phyloP scores from a whole-genome alignment of 2,329 filamentous ascomycete genomes.

The Phialophora verrucosa region DNA sequence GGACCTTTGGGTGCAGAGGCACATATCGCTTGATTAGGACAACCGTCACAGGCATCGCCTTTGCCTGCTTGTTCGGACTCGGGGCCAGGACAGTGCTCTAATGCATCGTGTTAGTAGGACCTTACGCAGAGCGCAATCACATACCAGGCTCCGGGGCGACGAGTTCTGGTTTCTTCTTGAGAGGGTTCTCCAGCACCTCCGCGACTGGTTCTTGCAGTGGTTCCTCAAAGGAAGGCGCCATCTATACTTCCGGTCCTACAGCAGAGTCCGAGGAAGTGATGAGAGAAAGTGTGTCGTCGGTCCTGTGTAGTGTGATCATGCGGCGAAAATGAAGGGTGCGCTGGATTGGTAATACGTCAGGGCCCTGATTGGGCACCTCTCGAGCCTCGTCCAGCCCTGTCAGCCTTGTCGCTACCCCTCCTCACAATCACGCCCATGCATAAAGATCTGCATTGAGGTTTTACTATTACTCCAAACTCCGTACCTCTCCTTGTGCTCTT shows the following conservation, averaged over 20 bases:
- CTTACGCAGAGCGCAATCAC: constrained; percentile 22
- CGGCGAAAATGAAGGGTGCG: background rate
- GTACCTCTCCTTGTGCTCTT: background rate
- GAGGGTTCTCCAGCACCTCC: constrained; percentile 74
- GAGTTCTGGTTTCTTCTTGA: constrained; percentile 79
- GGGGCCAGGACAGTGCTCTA: constrained; percentile 88
- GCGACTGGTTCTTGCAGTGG: constrained; percentile 56
- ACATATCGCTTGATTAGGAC: constrained; percentile 95
- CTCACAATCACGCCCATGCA: background rate
- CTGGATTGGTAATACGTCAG: constrained; percentile 7
- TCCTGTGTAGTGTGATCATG: background rate
- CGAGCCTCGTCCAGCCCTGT: background rate
- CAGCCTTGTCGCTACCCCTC: constrained; percentile 11
- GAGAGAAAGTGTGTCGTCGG: background rate
- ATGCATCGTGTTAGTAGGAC: constrained; percentile 9
- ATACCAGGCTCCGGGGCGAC: constrained; percentile 86
- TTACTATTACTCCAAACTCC: background rate
- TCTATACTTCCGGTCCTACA: constrained; percentile 45
- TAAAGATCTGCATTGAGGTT: background rate
- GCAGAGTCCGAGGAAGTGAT: background rate
- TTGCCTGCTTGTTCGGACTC: constrained; percentile 61
- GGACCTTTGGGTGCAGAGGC: constrained; percentile 92
- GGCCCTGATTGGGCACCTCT: constrained; percentile 4
- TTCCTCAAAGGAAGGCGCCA: constrained; percentile 83
- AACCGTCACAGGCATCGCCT: constrained; percentile 86